phyloP scores from a whole-genome alignment of 371 early-diverging fungal genomes.

The Circinella umbellata region DNA sequence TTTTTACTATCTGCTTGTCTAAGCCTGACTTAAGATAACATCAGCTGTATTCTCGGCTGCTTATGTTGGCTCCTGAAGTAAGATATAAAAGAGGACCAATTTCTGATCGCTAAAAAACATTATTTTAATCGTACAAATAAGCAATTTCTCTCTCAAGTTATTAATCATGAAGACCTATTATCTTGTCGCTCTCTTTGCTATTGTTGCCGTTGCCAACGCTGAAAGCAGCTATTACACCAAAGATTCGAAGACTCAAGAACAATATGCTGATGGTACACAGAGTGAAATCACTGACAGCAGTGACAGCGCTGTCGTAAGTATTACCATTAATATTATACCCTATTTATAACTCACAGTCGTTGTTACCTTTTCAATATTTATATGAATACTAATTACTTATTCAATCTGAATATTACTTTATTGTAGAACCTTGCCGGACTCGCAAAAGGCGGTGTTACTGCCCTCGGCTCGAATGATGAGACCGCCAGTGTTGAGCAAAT shows the following conservation, averaged over 20 bases:
- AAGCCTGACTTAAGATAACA: too few species aligned
- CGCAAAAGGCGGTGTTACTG: background rate
- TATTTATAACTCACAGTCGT: too few species aligned
- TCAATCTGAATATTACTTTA: too few species aligned
- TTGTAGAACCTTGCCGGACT: background rate
- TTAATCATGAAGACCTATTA: slow-evolving; percentile 5
- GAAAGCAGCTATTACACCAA: background rate
- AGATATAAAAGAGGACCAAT: too few species aligned
- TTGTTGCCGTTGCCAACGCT: background rate
- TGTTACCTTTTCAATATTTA: too few species aligned
- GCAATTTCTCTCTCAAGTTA: background rate
- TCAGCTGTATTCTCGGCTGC: too few species aligned
- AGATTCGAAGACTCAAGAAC: background rate
- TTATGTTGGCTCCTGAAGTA: too few species aligned
- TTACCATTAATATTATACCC: too few species aligned
- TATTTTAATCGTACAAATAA: too few species aligned
- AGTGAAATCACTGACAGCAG: background rate
- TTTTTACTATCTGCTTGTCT: too few species aligned
- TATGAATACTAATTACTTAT: too few species aligned
- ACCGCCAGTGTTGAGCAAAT: background rate
- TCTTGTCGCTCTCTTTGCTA: background rate
- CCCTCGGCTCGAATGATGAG: background rate
- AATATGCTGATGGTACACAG: background rate
- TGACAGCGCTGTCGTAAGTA: background rate
- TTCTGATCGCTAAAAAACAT: background rate